These are phyloP conservation scores for Hapsidospora chrysogenum DNA, from an alignment of 495 filamentous ascomycete genomes.

Conservation along the genomic window DNA sequence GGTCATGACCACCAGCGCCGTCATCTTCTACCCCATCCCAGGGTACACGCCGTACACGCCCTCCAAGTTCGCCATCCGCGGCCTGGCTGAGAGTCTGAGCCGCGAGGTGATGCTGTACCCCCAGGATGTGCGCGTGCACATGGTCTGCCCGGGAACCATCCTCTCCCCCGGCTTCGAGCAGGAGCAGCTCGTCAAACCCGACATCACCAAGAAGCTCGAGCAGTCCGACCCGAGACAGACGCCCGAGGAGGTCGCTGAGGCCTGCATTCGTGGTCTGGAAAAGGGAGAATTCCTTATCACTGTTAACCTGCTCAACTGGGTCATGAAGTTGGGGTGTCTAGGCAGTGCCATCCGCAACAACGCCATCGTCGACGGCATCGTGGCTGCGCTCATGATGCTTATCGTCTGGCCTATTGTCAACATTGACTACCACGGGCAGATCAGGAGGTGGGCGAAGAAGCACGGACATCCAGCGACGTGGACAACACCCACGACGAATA, in stretches of 20 bases:
- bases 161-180: slow-evolving; percentile 53
- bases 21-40: slow-evolving; percentile 57
- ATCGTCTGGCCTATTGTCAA: slow-evolving; percentile 45
- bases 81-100: slow-evolving; percentile 62
- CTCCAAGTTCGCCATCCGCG: slow-evolving; percentile 70
- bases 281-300: slow-evolving; percentile 62
- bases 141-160: slow-evolving; percentile 77
- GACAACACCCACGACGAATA: too few relatives aligned
- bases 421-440: slow-evolving; percentile 40
- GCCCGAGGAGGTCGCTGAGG: slow-evolving; percentile 56
- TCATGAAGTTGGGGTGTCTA: slow-evolving; percentile 46
- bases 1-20: slow-evolving; percentile 68
- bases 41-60: slow-evolving; percentile 84
- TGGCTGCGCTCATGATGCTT: slow-evolving; percentile 22
- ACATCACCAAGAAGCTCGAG: slow-evolving; percentile 66
- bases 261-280: slow-evolving; percentile 59
- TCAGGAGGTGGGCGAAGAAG: slow-evolving; percentile 38
- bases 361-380: slow-evolving; percentile 42
- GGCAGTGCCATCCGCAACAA: slow-evolving; percentile 42
- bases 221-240: slow-evolving; percentile 64
- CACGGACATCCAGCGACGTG: slow-evolving; percentile 31
- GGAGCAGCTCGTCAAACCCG: slow-evolving; percentile 71
- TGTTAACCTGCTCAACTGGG: slow-evolving; percentile 46
- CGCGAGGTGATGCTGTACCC: slow-evolving; percentile 76
- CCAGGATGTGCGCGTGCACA: slow-evolving; percentile 58